Evolutionary conservation across 257 asterid species (phyloP).

Genomic region (Lavandula angustifolia): DNA sequence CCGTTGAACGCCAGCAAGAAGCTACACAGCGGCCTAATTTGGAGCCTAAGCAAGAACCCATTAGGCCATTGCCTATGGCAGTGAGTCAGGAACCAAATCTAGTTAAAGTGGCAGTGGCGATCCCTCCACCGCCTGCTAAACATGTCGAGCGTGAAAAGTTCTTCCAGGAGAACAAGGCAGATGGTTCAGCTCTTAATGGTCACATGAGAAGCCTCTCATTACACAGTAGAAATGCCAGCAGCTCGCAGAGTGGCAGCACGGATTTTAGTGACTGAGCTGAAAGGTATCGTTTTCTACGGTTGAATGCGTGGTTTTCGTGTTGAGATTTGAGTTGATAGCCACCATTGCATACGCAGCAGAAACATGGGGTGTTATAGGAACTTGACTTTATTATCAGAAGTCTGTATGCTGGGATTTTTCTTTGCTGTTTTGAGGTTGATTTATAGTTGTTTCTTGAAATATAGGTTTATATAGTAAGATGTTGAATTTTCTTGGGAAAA

Average conservation of each 20-base stretch:
- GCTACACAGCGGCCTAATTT: constrained; percentile 26
- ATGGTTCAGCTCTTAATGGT: constrained; percentile 51
- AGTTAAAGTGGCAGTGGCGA: constrained; percentile 45
- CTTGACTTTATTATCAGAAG: constrained; percentile 14
- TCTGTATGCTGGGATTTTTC: constrained; percentile 1
- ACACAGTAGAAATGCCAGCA: constrained; percentile 76
- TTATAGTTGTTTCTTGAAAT: constrained; percentile 23
- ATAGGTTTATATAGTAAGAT: constrained; percentile 29
- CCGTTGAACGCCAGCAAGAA: constrained; percentile 51
- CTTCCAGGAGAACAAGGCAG: constrained; percentile 72
- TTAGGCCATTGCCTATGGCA: constrained; percentile 30
- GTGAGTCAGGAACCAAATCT: constrained; percentile 35
- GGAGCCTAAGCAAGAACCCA: constrained; percentile 44
- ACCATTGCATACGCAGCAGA: constrained; percentile 10
- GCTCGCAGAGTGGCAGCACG: constrained; percentile 73
- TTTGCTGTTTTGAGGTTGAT: constrained; percentile 29
- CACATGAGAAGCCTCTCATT: constrained; percentile 71
- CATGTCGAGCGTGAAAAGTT: constrained; percentile 85
- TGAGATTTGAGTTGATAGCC: constrained; percentile 25
- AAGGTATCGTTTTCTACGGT: neutral
- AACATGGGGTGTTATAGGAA: constrained; percentile 28
- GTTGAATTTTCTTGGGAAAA: constrained; percentile 27
- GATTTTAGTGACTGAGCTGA: constrained; percentile 64
- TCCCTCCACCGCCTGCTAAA: constrained; percentile 97
- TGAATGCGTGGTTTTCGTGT: constrained; percentile 28